Percentiles rank a stretch among this genome's conserved stretches.
phyloP scores from a whole-genome alignment of 208 protist genomes.

The Wallacemonas rigidus region DNA sequence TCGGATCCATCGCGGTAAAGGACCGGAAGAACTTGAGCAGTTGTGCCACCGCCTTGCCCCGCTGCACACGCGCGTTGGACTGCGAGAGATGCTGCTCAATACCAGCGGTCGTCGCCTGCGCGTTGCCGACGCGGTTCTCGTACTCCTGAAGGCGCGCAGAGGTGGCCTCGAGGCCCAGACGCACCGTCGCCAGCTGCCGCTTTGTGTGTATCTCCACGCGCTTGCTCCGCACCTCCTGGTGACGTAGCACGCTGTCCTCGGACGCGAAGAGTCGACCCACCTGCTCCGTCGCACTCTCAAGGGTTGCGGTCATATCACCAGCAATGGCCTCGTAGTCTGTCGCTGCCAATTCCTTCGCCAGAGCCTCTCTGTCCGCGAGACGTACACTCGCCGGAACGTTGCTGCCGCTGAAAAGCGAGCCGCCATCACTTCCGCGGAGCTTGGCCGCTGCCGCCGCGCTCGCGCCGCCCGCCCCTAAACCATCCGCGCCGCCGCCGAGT shows the following conservation, averaged over 20 bases:
- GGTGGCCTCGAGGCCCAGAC: constrained; percentile 80
- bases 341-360: not conserved
- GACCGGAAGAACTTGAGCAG: constrained; percentile 78
- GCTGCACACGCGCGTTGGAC: constrained; percentile 80
- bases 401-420: constrained; percentile 35
- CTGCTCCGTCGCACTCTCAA: constrained; percentile 52
- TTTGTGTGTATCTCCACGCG: constrained; percentile 77
- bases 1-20: constrained; percentile 51
- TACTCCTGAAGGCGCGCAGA: constrained; percentile 71
- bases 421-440: constrained; percentile 36
- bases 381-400: constrained; percentile 2
- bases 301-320: constrained; percentile 36
- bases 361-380: not conserved
- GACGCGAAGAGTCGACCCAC: constrained; percentile 53
- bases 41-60: constrained; percentile 69
- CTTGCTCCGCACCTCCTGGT: constrained; percentile 66
- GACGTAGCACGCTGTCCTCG: constrained; percentile 45
- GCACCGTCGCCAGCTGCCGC: constrained; percentile 65
- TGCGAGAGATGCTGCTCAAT: constrained; percentile 87
- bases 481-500: constrained; percentile 8
- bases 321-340: constrained; percentile 48
- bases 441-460: constrained; percentile 22
- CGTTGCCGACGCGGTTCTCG: constrained; percentile 84
- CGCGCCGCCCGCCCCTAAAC: constrained; percentile 1
- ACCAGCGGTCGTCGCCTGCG: constrained; percentile 76